phyloP scores from a whole-genome alignment of 2,329 filamentous ascomycete genomes.

The Whalleya microplaca region DNA sequence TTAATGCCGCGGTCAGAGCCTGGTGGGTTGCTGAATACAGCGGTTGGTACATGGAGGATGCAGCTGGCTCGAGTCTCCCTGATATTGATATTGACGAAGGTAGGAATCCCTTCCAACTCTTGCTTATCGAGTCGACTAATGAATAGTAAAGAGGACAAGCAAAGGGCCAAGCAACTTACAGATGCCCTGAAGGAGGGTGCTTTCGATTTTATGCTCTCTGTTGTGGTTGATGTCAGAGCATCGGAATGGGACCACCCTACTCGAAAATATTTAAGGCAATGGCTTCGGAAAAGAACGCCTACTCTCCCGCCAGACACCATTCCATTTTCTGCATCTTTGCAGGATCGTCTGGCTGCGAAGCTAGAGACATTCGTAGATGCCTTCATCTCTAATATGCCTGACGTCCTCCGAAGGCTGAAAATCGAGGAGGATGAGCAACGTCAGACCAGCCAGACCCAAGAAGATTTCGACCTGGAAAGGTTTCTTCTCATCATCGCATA shows the following conservation, averaged over 20 bases:
- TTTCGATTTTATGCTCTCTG: slow-evolving; percentile 86
- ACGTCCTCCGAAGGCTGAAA: slow-evolving; percentile 83
- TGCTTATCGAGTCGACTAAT: slow-evolving; percentile 29
- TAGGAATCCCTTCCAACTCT: slow-evolving; percentile 32
- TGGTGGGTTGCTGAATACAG: slow-evolving; percentile 96
- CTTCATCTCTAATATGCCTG: slow-evolving; percentile 93
- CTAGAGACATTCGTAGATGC: slow-evolving; percentile 87
- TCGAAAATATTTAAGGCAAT: slow-evolving; percentile 78
- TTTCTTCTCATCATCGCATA: slow-evolving; percentile 93
- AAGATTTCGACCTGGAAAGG: slow-evolving; percentile 78
- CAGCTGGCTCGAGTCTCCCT: slow-evolving; percentile 59
- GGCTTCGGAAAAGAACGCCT: slow-evolving; percentile 80
- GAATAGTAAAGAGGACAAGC: slow-evolving; percentile 63
- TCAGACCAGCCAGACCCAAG: slow-evolving; percentile 65
- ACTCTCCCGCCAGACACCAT: slow-evolving; percentile 69
- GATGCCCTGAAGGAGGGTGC: slow-evolving; percentile 84
- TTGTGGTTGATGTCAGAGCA: slow-evolving; percentile 79
- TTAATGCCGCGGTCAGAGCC: slow-evolving; percentile 77
- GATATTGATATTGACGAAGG: slow-evolving; percentile 66
- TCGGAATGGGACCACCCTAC: slow-evolving; percentile 88
- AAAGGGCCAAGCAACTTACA: slow-evolving; percentile 73
- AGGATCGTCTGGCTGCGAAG: slow-evolving; percentile 73
- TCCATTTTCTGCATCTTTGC: slow-evolving; percentile 73
- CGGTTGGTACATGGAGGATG: slow-evolving; percentile 81
- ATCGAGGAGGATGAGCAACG: slow-evolving; percentile 89